phyloP scores from a whole-genome alignment of 805 yeast species.

The Saccharomycopsis babjevae region DNA sequence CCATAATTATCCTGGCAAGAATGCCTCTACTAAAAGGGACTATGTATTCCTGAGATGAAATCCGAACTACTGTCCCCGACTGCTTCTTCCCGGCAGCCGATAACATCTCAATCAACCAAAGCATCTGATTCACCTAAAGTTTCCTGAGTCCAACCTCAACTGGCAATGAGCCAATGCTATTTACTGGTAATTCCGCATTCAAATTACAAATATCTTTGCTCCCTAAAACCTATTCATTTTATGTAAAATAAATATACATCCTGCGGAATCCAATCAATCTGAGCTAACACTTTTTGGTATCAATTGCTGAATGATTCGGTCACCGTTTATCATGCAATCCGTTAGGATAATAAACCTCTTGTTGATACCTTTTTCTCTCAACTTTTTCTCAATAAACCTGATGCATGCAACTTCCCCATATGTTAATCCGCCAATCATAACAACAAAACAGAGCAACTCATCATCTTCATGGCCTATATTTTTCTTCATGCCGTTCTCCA shows the following conservation, averaged over 20 bases:
- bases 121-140: too few species aligned
- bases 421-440: conserved; percentile 77
- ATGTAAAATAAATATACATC: background rate
- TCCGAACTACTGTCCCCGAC: too few species aligned
- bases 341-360: conserved; percentile 36
- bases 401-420: conserved; percentile 73
- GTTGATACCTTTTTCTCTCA: conserved; percentile 26
- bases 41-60: too few species aligned
- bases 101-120: too few species aligned
- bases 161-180: background rate
- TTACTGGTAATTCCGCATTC: background rate
- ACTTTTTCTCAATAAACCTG: conserved; percentile 42
- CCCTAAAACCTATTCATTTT: background rate
- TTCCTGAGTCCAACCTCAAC: too few species aligned
- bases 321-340: conserved; percentile 38
- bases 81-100: too few species aligned
- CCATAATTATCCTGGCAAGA: too few species aligned
- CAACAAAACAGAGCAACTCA: conserved; percentile 33
- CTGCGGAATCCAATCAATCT: background rate
- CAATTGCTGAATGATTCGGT: conserved; percentile 24
- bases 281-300: conserved; percentile 8
- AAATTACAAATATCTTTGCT: background rate
- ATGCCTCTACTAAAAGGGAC: too few species aligned
- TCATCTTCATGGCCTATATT: conserved; percentile 21
- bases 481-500: background rate